These are phyloP conservation scores for Heliosperma pusillum DNA, from an alignment of 148 eudicot genomes.

Conservation along the genomic window DNA sequence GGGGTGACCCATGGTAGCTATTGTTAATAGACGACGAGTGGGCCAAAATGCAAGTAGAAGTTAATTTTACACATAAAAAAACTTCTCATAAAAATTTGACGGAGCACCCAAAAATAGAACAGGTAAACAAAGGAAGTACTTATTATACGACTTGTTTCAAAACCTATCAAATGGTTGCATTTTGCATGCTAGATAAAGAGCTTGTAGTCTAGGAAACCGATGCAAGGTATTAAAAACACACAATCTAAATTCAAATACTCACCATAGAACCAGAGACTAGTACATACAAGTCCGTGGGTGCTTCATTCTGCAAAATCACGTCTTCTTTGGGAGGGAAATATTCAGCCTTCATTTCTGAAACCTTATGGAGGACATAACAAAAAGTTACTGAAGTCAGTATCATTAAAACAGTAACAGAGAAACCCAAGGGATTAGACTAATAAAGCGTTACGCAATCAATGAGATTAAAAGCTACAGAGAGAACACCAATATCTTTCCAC, in stretches of 20 bases:
- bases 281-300: slow-evolving; percentile 77
- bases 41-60: too few species aligned
- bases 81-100: too few species aligned
- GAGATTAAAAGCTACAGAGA: background rate
- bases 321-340: slow-evolving; percentile 90
- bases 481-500: background rate
- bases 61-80: too few species aligned
- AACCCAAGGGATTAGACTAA: background rate
- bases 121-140: background rate
- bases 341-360: slow-evolving; percentile 87
- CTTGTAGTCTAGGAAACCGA: background rate
- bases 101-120: too few species aligned
- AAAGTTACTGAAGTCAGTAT: background rate
- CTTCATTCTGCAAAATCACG: slow-evolving; percentile 83
- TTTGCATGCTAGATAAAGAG: slow-evolving; percentile 5
- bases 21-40: too few species aligned
- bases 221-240: background rate
- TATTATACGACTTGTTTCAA: background rate
- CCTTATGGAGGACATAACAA: slow-evolving; percentile 33
- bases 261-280: slow-evolving; percentile 75
- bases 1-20: too few species aligned
- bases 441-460: background rate
- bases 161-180: background rate
- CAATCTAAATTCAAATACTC: slow-evolving; percentile 15
- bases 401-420: background rate